Conservation (phyloP, 805 yeast genomes). For the Starmerella sp. region DNA sequence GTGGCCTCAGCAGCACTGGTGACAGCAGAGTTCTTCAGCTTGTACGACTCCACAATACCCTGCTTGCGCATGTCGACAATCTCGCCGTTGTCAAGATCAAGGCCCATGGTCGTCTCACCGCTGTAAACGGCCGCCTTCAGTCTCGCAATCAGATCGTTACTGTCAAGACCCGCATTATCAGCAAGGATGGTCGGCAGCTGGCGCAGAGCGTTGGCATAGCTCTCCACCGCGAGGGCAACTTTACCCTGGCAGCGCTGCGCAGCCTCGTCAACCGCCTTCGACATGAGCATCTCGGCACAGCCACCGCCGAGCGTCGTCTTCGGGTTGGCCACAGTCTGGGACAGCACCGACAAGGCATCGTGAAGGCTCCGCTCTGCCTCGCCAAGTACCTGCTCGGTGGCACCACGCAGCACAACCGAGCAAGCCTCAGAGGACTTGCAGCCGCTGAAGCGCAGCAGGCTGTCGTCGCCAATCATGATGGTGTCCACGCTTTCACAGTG, state of each 20-base stretch:
- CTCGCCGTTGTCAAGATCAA: constrained; percentile 71
- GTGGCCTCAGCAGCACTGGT: constrained; percentile 97
- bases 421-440: constrained; percentile 94
- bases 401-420: constrained; percentile 90
- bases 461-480: constrained; percentile 82
- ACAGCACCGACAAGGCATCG: constrained; percentile 88
- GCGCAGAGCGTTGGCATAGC: constrained; percentile 86
- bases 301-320: constrained; percentile 93
- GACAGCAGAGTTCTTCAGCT: constrained; percentile 86
- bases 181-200: constrained; percentile 92
- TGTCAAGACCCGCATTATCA: constrained; percentile 94
- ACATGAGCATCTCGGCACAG: constrained; percentile 91
- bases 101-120: constrained; percentile 85
- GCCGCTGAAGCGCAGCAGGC: constrained; percentile 86
- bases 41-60: constrained; percentile 87
- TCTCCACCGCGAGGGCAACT: constrained; percentile 85
- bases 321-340: constrained; percentile 88
- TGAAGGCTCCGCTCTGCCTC: constrained; percentile 96
- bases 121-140: constrained; percentile 81
- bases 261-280: constrained; percentile 85
- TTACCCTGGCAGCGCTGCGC: constrained; percentile 91
- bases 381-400: constrained; percentile 90
- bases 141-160: constrained; percentile 82
- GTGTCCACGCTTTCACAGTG: constrained; percentile 85
- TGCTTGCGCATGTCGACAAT: constrained; percentile 90